Base-by-base conservation (phyloP, 345 rosid genomes). In the Salix udensis region DNA sequence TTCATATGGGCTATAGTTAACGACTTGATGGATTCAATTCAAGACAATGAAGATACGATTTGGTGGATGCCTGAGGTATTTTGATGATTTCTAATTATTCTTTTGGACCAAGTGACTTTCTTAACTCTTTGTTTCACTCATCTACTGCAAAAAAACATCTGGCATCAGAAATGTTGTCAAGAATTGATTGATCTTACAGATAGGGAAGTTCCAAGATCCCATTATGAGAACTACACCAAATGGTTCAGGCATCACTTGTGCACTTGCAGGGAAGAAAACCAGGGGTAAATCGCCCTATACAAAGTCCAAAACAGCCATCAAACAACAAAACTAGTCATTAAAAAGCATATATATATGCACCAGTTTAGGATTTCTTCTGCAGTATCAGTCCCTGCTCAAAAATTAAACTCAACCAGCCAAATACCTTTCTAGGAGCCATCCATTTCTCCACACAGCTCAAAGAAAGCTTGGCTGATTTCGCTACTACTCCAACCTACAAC, bases 201-300 rank as follows among this genome's bases (percentile, higher is more conserved):
- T 80, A 5, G 98, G 98, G 84, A 91, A 92, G 78, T 95, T 94
- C 98, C 98, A 95, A 61, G 97, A 73, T 50, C 89, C 82, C 58
- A 88, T 64, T 78, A 92, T 83, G 67, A 92, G 94, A 77, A 90
- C 97, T 4, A 88, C 89, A 13, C 98, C 98, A 30, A 86, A 85
- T 19, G 98, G 98, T 78, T 92, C 97, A 0, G 94, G 80, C 12
- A 88, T 36, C 67, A 92, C 78, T 87, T 88, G 79, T 66, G 83
- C 97, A 50, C 82, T 89, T 34, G 92, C 81, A 14, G 97, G 98
- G 76, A 80, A 88, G 78, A 90, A 86, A 40, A 88, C 65, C 79
- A 89, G 74, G 14, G 97, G 97, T 61, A 90, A 31, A 1, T 67
- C 46, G 69, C 74, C 72, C 97, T 94, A 86, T 72, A 64, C 13